Base-by-base conservation (phyloP, 257 asterid genomes). In the Cordia subcordata region DNA sequence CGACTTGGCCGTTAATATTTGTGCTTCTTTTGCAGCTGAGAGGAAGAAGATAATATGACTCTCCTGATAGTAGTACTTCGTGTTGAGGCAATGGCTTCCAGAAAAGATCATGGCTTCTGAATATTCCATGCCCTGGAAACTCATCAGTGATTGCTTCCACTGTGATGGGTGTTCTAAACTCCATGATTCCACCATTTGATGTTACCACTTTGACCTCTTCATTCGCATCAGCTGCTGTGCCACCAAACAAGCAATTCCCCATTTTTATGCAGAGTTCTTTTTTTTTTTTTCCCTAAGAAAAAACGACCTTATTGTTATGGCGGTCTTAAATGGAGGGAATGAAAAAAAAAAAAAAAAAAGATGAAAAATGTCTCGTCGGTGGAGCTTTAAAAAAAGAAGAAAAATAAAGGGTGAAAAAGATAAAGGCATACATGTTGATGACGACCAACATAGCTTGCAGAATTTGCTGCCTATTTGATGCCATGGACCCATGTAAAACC, bases 201-300 rank as follows among this genome's bases (percentile, higher is more conserved):
- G 87, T 90, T 46, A 80, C 60, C 8, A 90, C 95, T 66, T 64
- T 73, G 73, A 89, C 78, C 1, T 66, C 59, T 0, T 76, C 72
- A 5, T 62, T 64, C 57, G 57, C 49, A 5, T 59, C 76, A 42
- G 72, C 87, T 20, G 78, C 87, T 72, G 54, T 27, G 13, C 81
- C 97, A 55, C 92, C 86, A 46, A 81, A 57, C 63, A 82, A 68
- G 84, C 97, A 90, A 61, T 86, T 90, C 27, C 97, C 97, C 97
- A 89, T 86, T 11, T 1, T 13, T n/a, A n/a, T n/a, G n/a, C n/a
- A n/a, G n/a, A n/a, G n/a, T n/a, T n/a, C n/a, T n/a, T n/a, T n/a
- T n/a, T n/a, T n/a, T n/a, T n/a, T n/a, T n/a, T n/a, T n/a, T n/a
- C n/a, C n/a, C n/a, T n/a, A n/a, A 42, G 35, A 27, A 27, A 27